Evolutionary conservation across 2,329 filamentous ascomycete species (phyloP), one percentile per base, ranked within the genome.

Genomic region (Tolypocladium tundrense): DNA sequence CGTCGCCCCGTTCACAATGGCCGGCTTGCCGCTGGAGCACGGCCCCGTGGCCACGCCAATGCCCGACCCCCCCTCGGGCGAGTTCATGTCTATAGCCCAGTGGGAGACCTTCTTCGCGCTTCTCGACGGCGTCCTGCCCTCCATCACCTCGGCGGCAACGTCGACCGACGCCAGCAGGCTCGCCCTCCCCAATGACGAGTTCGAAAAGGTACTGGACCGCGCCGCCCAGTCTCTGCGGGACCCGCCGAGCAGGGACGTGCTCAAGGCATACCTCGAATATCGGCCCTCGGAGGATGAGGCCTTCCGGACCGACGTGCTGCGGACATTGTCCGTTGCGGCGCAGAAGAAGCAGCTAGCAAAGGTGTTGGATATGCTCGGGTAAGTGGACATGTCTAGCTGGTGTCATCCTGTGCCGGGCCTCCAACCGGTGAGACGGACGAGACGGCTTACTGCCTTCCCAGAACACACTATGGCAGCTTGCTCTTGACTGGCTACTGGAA

Each of bases 401-500:
- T 16, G 43, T 21, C 21, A 4, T 40, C 2, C 10, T 11, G 13
- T 14, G 6, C 45, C 16, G 3, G 45, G 4, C 45, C 9, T 31
- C 13, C 13, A 16, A 14, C 13, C 27, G 11, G 31, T 2, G 27
- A 9, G 5, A 51, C 39, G 13, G 24, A 37, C 31, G 45, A 14
- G 39, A 39, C 31, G 42, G 24, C 57, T 60, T 56, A 60, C 52
- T 14, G 45, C 35, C 7, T 35, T n/a, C 4, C 50, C 39, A 88
- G 85, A 60, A 85, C 84, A 27, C 79, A 82, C 40, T 69, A 79
- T 4, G 87, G 87, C 33, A 83, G 84, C 33, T 71, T 88, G 21
- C 68, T 88, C 7, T 74, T 90, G 53, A 91, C 88, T 0, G 87
- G 88, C n/a, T 82, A 85, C 67, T 77, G 80, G 62, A 82, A 79